Evolutionary conservation across 129 eudicot genomes (phyloP).

Genomic region (Artemisia argyi): DNA sequence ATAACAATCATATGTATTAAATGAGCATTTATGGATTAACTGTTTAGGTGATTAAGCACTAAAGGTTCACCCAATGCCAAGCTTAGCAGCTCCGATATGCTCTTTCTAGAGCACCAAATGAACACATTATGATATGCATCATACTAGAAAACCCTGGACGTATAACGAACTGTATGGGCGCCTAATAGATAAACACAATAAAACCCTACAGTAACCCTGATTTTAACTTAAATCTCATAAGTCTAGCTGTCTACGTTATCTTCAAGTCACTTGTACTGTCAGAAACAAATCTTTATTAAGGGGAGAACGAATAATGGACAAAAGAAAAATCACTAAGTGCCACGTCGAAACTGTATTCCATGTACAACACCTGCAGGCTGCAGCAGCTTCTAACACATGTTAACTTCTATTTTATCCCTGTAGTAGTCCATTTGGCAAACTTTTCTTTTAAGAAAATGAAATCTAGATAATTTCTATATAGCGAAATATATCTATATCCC

Average conservation of each 20-base stretch:
- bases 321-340: not conserved
- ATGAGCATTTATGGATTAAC: too few relatives aligned
- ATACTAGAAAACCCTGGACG: not conserved
- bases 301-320: not conserved
- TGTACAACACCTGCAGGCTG: not conserved
- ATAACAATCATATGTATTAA: too few relatives aligned
- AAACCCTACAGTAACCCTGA: not conserved
- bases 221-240: not conserved
- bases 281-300: not conserved
- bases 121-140: too few relatives aligned
- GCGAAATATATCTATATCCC: not conserved
- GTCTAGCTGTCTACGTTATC: not conserved
- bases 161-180: not conserved
- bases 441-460: not conserved
- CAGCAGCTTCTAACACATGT: conserved; percentile 6
- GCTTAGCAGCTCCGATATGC: too few relatives aligned
- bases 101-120: too few relatives aligned
- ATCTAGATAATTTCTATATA: not conserved
- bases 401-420: conserved; percentile 4
- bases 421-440: conserved; percentile 10
- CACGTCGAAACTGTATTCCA: too few relatives aligned
- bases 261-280: not conserved
- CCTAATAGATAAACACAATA: not conserved
- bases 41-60: too few relatives aligned
- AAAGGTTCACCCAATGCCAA: too few relatives aligned